Evolutionary conservation across 257 asterid genomes (phyloP), one percentile per base, ranked within the genome.

Genomic region (Scutellaria galericulata): DNA sequence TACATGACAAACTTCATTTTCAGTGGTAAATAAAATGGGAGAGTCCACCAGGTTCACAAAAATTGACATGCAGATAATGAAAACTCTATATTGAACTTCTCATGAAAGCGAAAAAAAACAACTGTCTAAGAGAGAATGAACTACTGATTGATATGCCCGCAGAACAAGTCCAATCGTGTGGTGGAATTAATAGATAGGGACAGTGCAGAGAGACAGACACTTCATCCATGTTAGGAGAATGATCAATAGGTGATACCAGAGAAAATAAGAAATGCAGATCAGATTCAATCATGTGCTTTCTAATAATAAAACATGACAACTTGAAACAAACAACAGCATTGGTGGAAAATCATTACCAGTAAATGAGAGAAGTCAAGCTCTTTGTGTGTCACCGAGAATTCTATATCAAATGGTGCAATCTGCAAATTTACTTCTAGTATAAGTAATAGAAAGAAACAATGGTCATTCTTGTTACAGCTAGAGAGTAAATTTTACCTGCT

Each of bases 291-390:
- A 52, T 42, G 47, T 69, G 59, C 55, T 14, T 41, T 74, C 14
- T 45, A 71, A 31, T 54, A 52, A 71, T 52, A 58, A 74, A 57
- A 57, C 50, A 40, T 35, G 68, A 62, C 59, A 52, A 11, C 57
- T 50, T 47, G 68, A 51, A 74, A 67, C 66, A 60, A 24, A 52
- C 37, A 41, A 39, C 3, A 71, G 55, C 63, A 53, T 66, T 56
- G 40, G 68, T 3, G 65, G 73, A 70, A 80, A 74, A 62, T 66
- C 69, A 79, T 81, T 81, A 95, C 99, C 99, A 95, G 85, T 85
- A 95, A 79, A 88, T 95, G 97, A 35, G 99, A 92, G 91, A 95
- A 95, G 83, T 95, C 99, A 76, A 95, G 99, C 87, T 95, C 99
- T 87, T 92, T 95, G 83, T 95, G 95, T 7, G 98, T 95, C 70